Evolutionary conservation across 75 land plant genomes (phyloP).

Genomic region (Cupressus sempervirens): DNA sequence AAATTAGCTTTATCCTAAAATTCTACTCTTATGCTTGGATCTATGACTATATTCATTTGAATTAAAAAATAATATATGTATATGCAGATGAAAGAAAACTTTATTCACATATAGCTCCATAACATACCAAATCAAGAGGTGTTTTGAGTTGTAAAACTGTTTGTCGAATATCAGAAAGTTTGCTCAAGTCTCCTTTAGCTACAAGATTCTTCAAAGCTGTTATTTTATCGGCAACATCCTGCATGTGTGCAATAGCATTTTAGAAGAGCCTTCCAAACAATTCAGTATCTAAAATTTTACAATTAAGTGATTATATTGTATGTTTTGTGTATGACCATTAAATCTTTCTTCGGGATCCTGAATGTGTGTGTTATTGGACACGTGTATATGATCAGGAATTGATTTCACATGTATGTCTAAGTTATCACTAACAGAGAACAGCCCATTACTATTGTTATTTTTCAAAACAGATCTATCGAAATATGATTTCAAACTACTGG

Average conservation of each 20-base stretch:
- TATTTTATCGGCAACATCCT: slow-evolving; percentile 11
- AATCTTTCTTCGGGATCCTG: neutral
- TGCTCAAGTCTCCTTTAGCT: slow-evolving; percentile 3
- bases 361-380: neutral
- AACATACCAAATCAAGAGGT: slow-evolving; percentile 13
- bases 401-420: neutral
- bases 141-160: slow-evolving; percentile 8
- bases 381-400: neutral
- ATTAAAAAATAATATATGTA: neutral
- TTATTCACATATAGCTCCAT: neutral
- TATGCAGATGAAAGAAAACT: neutral
- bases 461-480: neutral
- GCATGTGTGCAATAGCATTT: neutral
- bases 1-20: neutral
- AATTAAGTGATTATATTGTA: neutral
- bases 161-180: slow-evolving; percentile 11
- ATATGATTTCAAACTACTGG: neutral
- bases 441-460: neutral
- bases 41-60: neutral
- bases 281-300: neutral
- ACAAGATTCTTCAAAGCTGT: slow-evolving; percentile 1
- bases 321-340: neutral
- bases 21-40: neutral
- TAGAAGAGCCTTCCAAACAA: neutral
- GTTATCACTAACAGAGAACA: neutral